Conservation (phyloP, 1,139 yeast genomes). For the Candida sanyaensis region DNA sequence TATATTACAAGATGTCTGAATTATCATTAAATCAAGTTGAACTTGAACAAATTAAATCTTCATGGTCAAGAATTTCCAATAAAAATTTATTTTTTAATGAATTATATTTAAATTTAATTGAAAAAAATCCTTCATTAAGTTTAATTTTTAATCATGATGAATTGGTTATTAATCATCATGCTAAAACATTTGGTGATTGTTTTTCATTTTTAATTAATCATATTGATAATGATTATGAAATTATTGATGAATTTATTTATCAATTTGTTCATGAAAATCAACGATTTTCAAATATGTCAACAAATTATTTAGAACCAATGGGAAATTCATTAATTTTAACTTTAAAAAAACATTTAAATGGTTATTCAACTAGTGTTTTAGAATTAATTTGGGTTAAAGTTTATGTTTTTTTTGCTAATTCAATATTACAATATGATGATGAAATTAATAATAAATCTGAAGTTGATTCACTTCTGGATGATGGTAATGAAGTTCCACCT, state of each 20-base stretch:
- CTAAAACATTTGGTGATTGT: conserved; percentile 38
- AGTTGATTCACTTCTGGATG: conserved; percentile 15
- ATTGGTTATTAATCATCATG: conserved; percentile 28
- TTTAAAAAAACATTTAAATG: conserved; percentile 40
- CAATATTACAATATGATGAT: conserved; percentile 27
- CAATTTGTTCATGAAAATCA: conserved; percentile 38
- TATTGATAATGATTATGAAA: conserved; percentile 25
- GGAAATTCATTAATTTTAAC: conserved; percentile 43
- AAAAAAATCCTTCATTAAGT: conserved; percentile 29
- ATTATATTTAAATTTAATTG: conserved; percentile 37
- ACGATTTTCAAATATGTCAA: conserved; percentile 25
- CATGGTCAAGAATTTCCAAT: conserved; percentile 34
- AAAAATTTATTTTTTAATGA: conserved; percentile 32
- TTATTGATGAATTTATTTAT: conserved; percentile 36
- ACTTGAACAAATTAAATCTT: conserved; percentile 22
- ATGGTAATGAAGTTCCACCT: conserved; percentile 16
- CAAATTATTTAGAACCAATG: conserved; percentile 44
- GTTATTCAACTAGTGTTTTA: conserved; percentile 31
- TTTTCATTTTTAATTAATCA: conserved; percentile 35
- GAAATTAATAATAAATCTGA: conserved; percentile 9
- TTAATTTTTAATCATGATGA: conserved; percentile 26
- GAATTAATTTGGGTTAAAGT: conserved; percentile 45
- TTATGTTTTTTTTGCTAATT: conserved; percentile 42
- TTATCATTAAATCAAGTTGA: conserved; percentile 14
- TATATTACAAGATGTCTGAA: conserved; percentile 12